Evolutionary conservation across 2,329 filamentous ascomycete genomes (phyloP).

Genomic region (Cladorrhinum sp.): DNA sequence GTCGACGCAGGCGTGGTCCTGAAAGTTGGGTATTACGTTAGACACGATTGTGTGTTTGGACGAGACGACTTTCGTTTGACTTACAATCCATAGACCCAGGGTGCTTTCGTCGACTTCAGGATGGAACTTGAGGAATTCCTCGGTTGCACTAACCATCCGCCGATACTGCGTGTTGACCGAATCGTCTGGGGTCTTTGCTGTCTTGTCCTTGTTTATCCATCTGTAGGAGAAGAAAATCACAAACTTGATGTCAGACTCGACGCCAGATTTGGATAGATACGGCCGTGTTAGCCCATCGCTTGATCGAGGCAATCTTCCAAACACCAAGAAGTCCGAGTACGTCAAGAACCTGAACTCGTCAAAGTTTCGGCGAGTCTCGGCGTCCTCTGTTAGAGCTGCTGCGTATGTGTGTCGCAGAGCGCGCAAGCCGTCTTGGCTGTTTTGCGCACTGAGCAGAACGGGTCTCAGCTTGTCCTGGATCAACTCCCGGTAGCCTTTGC

Average conservation of each 20-base stretch:
- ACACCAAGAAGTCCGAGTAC: conserved; percentile 29
- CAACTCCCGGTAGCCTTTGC: conserved; percentile 36
- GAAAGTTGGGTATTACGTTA: not conserved
- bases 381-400: conserved; percentile 23
- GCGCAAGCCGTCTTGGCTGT: conserved; percentile 16
- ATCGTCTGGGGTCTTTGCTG: conserved; percentile 30
- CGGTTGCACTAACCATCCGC: conserved; percentile 31
- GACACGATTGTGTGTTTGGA: not conserved
- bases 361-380: conserved; percentile 20
- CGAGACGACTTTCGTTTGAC: not conserved
- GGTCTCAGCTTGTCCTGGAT: conserved; percentile 38
- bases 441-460: conserved; percentile 28
- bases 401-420: conserved; percentile 28
- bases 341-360: not conserved
- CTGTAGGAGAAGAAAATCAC: conserved; percentile 37
- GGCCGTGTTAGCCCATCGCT: conserved; percentile 23
- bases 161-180: conserved; percentile 32
- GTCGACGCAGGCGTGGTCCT: conserved; percentile 40
- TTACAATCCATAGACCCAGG: conserved; percentile 33
- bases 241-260: not conserved
- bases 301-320: conserved; percentile 29
- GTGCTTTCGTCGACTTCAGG: conserved; percentile 24
- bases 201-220: conserved; percentile 29
- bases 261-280: conserved; percentile 2
- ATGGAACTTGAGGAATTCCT: conserved; percentile 30